Conservation (phyloP, 192 early-diverging fungal genomes). For the Coemansia sp. region DNA sequence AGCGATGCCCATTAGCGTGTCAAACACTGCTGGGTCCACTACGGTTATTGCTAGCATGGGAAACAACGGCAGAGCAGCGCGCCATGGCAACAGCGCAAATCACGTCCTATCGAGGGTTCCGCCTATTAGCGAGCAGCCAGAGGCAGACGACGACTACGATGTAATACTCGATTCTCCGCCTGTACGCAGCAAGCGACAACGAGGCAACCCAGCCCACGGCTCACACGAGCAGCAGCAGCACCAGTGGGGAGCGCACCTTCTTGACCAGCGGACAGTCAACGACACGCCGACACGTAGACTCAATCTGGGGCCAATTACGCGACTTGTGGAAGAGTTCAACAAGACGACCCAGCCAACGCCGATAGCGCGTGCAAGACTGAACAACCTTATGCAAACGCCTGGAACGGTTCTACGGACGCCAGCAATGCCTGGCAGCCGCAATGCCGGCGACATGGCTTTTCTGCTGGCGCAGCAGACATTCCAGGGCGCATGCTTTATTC, state of each 20-base stretch:
- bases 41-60: conserved; percentile 13
- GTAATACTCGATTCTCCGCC: neutral
- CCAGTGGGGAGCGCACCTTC: conserved; percentile 27
- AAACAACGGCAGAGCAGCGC: neutral
- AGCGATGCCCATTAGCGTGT: conserved; percentile 6
- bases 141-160: neutral
- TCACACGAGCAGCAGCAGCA: conserved; percentile 3
- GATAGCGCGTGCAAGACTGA: neutral
- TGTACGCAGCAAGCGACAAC: neutral
- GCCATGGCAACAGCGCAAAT: neutral
- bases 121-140: neutral
- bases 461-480: conserved; percentile 14
- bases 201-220: neutral
- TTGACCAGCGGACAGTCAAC: conserved; percentile 35
- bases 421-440: neutral
- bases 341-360: neutral
- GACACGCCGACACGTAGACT: conserved; percentile 37
- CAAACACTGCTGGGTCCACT: conserved; percentile 17
- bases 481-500: conserved; percentile 38
- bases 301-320: conserved; percentile 38
- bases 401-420: conserved; percentile 24
- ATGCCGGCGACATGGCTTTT: conserved; percentile 4
- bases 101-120: neutral
- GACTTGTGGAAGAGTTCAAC: conserved; percentile 43
- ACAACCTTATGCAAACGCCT: conserved; percentile 16